Base-by-base conservation (phyloP, 371 early-diverging fungal species). In the Syncephalastrum monosporum region DNA sequence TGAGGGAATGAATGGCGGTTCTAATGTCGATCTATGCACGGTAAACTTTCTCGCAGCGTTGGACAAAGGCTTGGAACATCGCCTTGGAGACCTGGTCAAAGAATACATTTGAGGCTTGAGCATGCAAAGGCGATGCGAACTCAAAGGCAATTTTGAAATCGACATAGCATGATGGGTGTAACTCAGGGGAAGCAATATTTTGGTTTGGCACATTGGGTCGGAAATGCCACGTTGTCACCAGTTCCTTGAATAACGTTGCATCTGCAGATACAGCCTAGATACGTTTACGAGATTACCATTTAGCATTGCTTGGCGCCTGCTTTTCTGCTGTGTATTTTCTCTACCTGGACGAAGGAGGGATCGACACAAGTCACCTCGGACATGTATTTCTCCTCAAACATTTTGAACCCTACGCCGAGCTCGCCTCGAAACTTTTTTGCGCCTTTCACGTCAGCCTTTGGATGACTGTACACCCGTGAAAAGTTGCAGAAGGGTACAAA, bases 401-500 rank as follows among this genome's bases (percentile, higher is more conserved):
- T 69, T 17, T 82, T 74, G 71, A 91, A 93, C 0, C 92, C 92
- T 6, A 93, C 83, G 0, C 81, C 84, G 7, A 93, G 69, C 55
- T 89, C 89, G 5, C 91, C 94, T 10, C 80, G 65, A 77, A 87
- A 75, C 27, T 47, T 38, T 12, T 25, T 33, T 19, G 38, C 24
- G 12, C 56, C 50, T 13, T 50, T 42, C 12, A 66, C 52, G 15
- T 17, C 55, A 13, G 59, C 33, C 10, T 49, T 48, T 19, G 50
- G 65, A 5, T 70, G 61, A 3, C 75, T 65, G 13, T 85, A 77
- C 38, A 91, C 84, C 44, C 64, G 59, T 10, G 91, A 89, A 57
- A 74, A 61, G 8, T 79, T 82, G 66, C 94, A 93, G 71, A 84
- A 92, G 5, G 92, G 94, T 14, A 93, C 77, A 68, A 91, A 93